Evolutionary conservation across 78 protist genomes (phyloP).

Genomic region (slime mould (Dictyostelium discoideum)): DNA sequence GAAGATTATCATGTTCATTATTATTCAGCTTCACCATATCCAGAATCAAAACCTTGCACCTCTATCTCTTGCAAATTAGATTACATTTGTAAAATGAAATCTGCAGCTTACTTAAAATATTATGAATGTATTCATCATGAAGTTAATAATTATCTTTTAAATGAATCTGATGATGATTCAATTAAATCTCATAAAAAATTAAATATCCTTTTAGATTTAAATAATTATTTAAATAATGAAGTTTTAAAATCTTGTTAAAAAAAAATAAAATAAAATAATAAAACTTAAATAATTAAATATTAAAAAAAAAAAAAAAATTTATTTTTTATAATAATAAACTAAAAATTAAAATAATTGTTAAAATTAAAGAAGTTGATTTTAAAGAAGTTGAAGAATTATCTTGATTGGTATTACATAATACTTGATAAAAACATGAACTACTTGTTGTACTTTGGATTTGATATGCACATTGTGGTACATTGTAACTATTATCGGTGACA

Average conservation of each 20-base stretch:
- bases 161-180: neutral
- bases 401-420: neutral
- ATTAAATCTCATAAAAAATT: neutral
- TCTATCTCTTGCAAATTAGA: neutral
- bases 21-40: slow-evolving; percentile 37
- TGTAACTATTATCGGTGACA: neutral
- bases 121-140: slow-evolving; percentile 10
- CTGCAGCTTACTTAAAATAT: neutral
- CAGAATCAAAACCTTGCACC: slow-evolving; percentile 17
- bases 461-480: neutral
- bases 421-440: neutral
- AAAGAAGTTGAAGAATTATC: neutral
- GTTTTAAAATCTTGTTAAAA: neutral
- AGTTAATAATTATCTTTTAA: neutral
- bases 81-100: neutral
- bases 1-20: neutral
- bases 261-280: neutral
- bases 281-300: neutral
- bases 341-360: neutral
- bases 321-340: neutral
- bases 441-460: neutral
- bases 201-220: neutral
- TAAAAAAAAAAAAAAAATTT: no score
- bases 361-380: neutral
- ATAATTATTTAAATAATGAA: neutral